These are phyloP conservation scores for Trichosporon sp. DNA, from an alignment of 1,284 basidiomycete genomes.

Conservation along the genomic window DNA sequence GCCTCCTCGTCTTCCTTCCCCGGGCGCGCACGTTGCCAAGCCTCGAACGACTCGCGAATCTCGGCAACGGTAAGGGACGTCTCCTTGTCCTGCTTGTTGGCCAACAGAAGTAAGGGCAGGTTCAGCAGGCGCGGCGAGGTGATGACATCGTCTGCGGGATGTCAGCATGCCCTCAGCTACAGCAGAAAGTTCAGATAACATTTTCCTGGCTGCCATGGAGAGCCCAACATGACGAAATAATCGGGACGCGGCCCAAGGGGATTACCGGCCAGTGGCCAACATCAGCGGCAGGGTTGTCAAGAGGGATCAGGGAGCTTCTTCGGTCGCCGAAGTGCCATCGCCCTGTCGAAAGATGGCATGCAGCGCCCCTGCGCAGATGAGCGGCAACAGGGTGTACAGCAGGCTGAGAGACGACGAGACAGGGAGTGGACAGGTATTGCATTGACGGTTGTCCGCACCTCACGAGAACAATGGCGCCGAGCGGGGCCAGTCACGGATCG, in stretches of 20 bases:
- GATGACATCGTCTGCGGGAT: conserved; percentile 72
- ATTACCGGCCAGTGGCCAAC: too few relatives aligned
- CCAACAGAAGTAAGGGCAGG: conserved; percentile 81
- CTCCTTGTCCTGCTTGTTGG: conserved; percentile 88
- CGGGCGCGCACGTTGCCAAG: conserved; percentile 62
- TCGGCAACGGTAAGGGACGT: conserved; percentile 79
- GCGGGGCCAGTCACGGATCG: background rate
- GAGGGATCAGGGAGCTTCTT: too few relatives aligned
- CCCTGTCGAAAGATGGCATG: too few relatives aligned
- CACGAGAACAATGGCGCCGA: background rate
- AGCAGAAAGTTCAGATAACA: too few relatives aligned
- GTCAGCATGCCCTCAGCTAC: background rate
- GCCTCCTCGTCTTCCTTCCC: background rate
- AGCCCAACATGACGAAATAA: too few relatives aligned
- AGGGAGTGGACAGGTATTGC: background rate
- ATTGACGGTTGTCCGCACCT: background rate
- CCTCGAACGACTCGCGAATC: conserved; percentile 84
- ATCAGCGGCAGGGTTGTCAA: too few relatives aligned
- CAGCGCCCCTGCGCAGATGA: background rate
- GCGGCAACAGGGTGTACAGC: background rate
- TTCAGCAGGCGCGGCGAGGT: conserved; percentile 82
- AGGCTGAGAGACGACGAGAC: background rate
- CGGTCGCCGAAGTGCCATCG: too few relatives aligned
- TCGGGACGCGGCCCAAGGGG: too few relatives aligned
- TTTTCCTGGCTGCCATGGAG: too few relatives aligned